Base-by-base conservation (phyloP, 768 basidiomycete species). In the Serendipita sp. region DNA sequence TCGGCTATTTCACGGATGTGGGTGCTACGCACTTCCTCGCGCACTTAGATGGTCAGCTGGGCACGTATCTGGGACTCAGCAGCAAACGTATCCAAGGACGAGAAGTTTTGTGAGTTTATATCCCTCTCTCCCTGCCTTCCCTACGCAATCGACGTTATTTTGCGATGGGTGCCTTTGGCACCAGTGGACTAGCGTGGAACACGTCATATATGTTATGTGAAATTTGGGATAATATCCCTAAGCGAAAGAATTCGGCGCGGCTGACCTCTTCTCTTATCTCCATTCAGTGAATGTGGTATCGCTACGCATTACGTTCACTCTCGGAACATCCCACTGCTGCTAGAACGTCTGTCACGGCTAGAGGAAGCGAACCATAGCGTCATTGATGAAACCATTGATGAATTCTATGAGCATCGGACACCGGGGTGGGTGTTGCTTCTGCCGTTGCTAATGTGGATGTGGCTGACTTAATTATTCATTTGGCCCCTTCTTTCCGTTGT, bases 221-320 rank as follows among this genome's bases (percentile, higher is more conserved):
- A 31, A 29, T 15, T 11, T 31, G 27, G 23, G 43, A 48, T 10
- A 50, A 44, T 45, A 8, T 48, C 27, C 44, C 36, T 43, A 29
- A 29, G 16, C 15, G 46, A 66, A 40, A 33, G 40, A 29, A 53
- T 13, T 13, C 13, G 40, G 5, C 40, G 40, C 40, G 40, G 40
- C 40, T 40, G 40, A 40, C 40, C 13, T 40, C 34, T 62, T 18
- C 29, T 36, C 48, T 52, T 23, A 29, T 63, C 15, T 44, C 63
- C 15, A 36, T 66, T 63, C 70, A 95, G 92, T 70, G 91, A 93
- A 67, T 83, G 85, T 69, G 95, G 96, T 36, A 80, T 98, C 69
- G 94, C 95, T 3, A 97, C 96, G 1, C 96, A 99, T 73, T 98
- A 80, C 70, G 81, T 98, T 63, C 83, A 91, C 8, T 86, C 89